Percentiles rank a stretch among this genome's conserved stretches.
Conservation (phyloP, 139 green algal species). For the Closterium sp. region DNA sequence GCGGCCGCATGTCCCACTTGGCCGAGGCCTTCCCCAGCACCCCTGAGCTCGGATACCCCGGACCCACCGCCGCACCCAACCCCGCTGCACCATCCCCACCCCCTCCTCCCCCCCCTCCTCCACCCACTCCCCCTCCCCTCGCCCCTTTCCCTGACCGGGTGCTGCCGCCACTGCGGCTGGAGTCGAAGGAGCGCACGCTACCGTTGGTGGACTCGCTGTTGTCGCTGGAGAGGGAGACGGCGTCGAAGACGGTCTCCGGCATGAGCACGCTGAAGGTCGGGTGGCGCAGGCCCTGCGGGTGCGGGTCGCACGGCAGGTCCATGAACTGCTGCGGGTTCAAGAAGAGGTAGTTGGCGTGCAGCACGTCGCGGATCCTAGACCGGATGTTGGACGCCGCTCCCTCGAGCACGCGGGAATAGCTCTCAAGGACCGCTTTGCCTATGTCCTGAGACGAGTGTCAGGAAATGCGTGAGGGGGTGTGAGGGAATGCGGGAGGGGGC, state of each 20-base stretch:
- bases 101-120: neutral
- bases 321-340: neutral
- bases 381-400: too few relatives aligned
- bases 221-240: neutral
- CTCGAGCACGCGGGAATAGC: too few relatives aligned
- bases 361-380: too few relatives aligned
- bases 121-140: too few relatives aligned
- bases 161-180: neutral
- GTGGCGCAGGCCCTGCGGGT: neutral
- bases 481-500: too few relatives aligned
- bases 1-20: neutral
- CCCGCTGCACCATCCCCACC: neutral
- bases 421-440: too few relatives aligned
- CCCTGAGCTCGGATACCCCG: neutral
- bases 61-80: neutral
- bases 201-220: neutral
- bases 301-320: neutral
- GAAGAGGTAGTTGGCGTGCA: too few relatives aligned
- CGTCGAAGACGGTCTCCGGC: neutral
- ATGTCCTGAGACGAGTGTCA: too few relatives aligned
- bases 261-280: neutral
- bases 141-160: neutral
- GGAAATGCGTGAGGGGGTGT: too few relatives aligned
- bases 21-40: neutral
- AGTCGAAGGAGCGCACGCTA: neutral